phyloP scores from a whole-genome alignment of 371 early-diverging fungal genomes.

The Mortierella sp. region DNA sequence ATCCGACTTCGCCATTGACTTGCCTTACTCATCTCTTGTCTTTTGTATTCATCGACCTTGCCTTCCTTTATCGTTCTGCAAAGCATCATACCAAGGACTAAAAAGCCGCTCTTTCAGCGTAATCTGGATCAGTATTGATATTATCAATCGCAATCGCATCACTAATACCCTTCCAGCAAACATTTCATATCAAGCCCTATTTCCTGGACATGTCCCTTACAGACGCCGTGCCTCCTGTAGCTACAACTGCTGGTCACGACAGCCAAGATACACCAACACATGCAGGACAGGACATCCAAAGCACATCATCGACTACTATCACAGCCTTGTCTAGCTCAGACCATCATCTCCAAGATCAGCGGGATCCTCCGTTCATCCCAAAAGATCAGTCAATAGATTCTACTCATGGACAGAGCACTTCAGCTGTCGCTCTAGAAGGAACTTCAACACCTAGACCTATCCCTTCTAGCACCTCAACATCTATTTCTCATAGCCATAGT shows the following conservation, averaged over 20 bases:
- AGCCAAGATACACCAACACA: background rate
- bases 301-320: constrained; percentile 6
- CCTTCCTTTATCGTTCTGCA: background rate
- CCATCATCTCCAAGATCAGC: background rate
- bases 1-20: no score
- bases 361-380: background rate
- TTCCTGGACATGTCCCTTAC: constrained; percentile 27
- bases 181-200: background rate
- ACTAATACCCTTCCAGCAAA: background rate
- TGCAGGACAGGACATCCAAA: background rate
- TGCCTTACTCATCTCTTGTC: background rate
- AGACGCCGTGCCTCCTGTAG: constrained; percentile 13
- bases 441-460: background rate
- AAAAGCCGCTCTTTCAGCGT: no score
- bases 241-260: constrained; percentile 7
- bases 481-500: constrained; percentile 8
- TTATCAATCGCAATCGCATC: background rate
- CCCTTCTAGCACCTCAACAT: constrained; percentile 1
- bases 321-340: background rate
- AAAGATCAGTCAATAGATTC: constrained; percentile 5
- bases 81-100: background rate
- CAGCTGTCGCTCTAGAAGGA: background rate
- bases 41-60: background rate
- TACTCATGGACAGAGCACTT: background rate
- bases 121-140: background rate